Percentiles rank a stretch among this genome's conserved stretches.
Conservation (phyloP, 192 early-diverging fungal genomes). For the Linderina pennispora region DNA sequence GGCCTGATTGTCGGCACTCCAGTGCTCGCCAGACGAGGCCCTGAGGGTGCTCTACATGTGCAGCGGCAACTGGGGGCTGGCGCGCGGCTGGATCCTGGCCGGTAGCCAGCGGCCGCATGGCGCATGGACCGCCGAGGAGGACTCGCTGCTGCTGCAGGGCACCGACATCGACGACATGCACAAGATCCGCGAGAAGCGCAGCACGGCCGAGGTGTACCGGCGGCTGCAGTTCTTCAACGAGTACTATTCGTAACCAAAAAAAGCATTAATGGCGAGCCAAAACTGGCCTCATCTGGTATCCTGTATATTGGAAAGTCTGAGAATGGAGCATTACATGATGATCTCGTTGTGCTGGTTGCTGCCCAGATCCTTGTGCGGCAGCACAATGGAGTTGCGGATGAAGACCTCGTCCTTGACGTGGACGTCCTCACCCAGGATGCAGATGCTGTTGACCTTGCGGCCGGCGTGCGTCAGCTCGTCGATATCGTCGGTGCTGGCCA, state of each 20-base stretch:
- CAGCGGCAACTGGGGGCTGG: conserved; percentile 40
- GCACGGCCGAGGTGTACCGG: conserved; percentile 43
- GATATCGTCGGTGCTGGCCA: conserved; percentile 54
- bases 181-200: conserved; percentile 30
- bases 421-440: conserved; percentile 91
- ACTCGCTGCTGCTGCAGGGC: conserved; percentile 18
- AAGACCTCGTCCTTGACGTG: conserved; percentile 88
- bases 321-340: conserved; percentile 91
- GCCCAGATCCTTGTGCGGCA: conserved; percentile 97
- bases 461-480: conserved; percentile 80
- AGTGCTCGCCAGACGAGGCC: conserved; percentile 21
- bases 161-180: conserved; percentile 15
- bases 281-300: too few relatives aligned
- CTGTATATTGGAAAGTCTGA: too few relatives aligned
- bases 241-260: conserved; percentile 4
- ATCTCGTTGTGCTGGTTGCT: conserved; percentile 88
- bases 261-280: too few relatives aligned
- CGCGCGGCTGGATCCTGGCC: conserved; percentile 23
- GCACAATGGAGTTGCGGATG: conserved; percentile 94
- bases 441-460: conserved; percentile 85
- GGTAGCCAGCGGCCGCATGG: conserved; percentile 12
- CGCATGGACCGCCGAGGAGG: conserved; percentile 32
- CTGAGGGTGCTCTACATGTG: conserved; percentile 30
- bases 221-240: conserved; percentile 44
- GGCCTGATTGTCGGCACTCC: conserved; percentile 27